Evolutionary conservation across 306 rosid species (phyloP).

Genomic region (Oxytropis ochrocephala): DNA sequence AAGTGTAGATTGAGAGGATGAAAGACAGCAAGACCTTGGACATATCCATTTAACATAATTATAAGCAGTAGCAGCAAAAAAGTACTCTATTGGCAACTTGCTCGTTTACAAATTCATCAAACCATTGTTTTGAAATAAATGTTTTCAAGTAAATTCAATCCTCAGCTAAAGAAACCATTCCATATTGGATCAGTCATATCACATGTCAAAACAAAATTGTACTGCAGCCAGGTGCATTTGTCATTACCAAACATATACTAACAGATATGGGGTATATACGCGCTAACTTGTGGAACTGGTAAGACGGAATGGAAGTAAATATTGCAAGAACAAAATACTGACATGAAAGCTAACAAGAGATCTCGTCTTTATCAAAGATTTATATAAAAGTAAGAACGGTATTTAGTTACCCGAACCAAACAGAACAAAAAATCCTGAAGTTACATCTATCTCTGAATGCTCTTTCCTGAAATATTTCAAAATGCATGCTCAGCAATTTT

Average conservation of each 20-base stretch:
- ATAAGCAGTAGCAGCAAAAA: conserved; percentile 20
- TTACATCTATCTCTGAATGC: conserved; percentile 85
- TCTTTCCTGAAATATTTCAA: conserved; percentile 63
- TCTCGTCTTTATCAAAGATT: not conserved
- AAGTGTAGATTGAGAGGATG: conserved; percentile 70
- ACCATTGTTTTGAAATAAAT: not conserved
- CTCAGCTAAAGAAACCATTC: not conserved
- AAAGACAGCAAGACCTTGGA: conserved; percentile 73
- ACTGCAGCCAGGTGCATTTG: not conserved
- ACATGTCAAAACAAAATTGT: not conserved
- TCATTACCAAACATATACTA: not conserved
- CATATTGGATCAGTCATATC: not conserved
- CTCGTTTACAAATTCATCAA: conserved; percentile 1
- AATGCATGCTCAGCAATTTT: conserved; percentile 18
- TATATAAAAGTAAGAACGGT: not conserved
- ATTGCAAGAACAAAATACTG: conserved; percentile 2
- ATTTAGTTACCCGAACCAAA: conserved; percentile 80
- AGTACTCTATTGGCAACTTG: not conserved
- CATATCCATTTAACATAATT: conserved; percentile 3
- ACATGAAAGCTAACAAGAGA: not conserved
- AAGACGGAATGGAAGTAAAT: not conserved
- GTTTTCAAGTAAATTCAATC: not conserved
- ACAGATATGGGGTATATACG: not conserved
- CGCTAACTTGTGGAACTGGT: not conserved
- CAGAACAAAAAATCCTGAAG: conserved; percentile 78